phyloP scores from a whole-genome alignment of 225 moss, liverwort and hornwort species.

The Asterella californica region DNA sequence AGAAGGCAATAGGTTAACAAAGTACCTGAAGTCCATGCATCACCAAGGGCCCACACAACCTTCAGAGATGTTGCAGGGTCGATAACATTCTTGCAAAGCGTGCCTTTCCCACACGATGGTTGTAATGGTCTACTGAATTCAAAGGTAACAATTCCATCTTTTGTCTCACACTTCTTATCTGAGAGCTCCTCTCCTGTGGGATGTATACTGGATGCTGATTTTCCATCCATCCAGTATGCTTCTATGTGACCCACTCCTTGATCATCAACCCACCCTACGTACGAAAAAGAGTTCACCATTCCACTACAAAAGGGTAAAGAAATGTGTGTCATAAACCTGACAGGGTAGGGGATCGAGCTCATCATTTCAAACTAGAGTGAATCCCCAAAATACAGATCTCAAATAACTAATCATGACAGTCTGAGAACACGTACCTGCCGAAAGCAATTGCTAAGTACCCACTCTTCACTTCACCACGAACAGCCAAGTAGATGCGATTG shows the following conservation, averaged over 20 bases:
- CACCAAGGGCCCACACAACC: slow-evolving; percentile 98
- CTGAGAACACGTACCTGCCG: slow-evolving; percentile 40
- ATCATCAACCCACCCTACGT: slow-evolving; percentile 92
- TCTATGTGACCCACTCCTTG: slow-evolving; percentile 63
- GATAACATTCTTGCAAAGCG: slow-evolving; percentile 91
- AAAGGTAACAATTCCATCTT: slow-evolving; percentile 78
- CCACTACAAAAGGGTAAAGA: slow-evolving; percentile 47
- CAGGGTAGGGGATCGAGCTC: not conserved
- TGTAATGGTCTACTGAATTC: slow-evolving; percentile 91
- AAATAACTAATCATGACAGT: not conserved
- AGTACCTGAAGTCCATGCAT: slow-evolving; percentile 70
- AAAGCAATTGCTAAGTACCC: slow-evolving; percentile 93
- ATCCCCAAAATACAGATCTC: not conserved
- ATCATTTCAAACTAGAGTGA: not conserved
- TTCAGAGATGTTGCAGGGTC: slow-evolving; percentile 70
- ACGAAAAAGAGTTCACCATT: slow-evolving; percentile 97
- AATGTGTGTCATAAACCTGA: not conserved
- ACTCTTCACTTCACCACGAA: slow-evolving; percentile 93
- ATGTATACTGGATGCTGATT: slow-evolving; percentile 80
- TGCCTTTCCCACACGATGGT: slow-evolving; percentile 74
- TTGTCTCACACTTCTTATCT: slow-evolving; percentile 73
- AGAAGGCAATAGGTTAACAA: not conserved
- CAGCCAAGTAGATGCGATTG: slow-evolving; percentile 80
- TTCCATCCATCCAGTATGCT: slow-evolving; percentile 97
- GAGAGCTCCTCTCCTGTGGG: slow-evolving; percentile 71